Conservation (phyloP, 75 land plant species). For the Selaginella moellendorffii region DNA sequence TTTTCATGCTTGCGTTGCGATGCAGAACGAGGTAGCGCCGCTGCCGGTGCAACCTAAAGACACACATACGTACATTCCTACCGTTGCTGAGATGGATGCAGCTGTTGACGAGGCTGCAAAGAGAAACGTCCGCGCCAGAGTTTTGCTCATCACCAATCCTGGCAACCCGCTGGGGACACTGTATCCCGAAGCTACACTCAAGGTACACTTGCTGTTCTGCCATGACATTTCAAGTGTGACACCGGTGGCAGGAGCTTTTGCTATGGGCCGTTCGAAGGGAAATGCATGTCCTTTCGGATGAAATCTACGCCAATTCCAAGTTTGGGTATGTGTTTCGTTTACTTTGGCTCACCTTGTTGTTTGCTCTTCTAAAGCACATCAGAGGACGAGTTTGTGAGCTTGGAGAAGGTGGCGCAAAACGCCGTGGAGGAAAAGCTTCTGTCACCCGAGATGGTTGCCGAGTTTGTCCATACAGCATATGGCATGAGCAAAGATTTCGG, state of each 20-base stretch:
- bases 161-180: slow-evolving; percentile 35
- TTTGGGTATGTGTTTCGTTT: slow-evolving; percentile 26
- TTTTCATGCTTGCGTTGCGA: neutral
- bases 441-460: slow-evolving; percentile 15
- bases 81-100: slow-evolving; percentile 29
- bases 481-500: slow-evolving; percentile 40
- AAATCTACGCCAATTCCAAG: slow-evolving; percentile 34
- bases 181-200: slow-evolving; percentile 30
- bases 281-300: slow-evolving; percentile 31
- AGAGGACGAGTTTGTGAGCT: slow-evolving; percentile 26
- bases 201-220: slow-evolving; percentile 11
- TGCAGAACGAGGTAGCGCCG: slow-evolving; percentile 32
- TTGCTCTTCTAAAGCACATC: slow-evolving; percentile 7
- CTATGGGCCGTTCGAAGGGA: slow-evolving; percentile 29
- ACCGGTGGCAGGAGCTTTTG: slow-evolving; percentile 21
- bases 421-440: slow-evolving; percentile 23
- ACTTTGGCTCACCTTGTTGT: neutral
- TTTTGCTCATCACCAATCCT: slow-evolving; percentile 29
- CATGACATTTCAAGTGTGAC: neutral
- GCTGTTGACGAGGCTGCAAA: slow-evolving; percentile 20
- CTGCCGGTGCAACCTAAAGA: slow-evolving; percentile 30
- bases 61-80: slow-evolving; percentile 27
- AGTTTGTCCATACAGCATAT: slow-evolving; percentile 31
- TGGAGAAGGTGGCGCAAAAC: slow-evolving; percentile 27
- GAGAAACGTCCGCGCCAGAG: slow-evolving; percentile 16